Conservation (phyloP, 2,329 filamentous ascomycete species). For the Pseudohalonectria lignicola region DNA sequence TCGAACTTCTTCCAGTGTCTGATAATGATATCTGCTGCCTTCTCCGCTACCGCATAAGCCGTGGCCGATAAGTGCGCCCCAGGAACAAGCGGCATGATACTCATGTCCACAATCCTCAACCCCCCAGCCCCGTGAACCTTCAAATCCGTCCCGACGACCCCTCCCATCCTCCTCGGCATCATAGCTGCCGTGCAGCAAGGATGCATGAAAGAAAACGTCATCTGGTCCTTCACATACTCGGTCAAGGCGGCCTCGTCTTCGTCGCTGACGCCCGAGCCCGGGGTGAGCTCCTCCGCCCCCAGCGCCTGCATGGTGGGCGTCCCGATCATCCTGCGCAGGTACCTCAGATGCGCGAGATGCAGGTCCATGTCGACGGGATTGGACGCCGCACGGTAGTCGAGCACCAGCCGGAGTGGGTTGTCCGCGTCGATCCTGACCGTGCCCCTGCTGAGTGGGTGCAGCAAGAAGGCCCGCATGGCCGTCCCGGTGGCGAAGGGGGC, state of each 20-base stretch:
- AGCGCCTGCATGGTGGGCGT: slow-evolving; percentile 3
- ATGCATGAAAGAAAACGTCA: slow-evolving; percentile 5
- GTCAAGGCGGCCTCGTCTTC: not conserved
- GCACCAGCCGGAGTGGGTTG: slow-evolving; percentile 3
- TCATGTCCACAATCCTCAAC: not conserved
- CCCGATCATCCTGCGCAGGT: slow-evolving; percentile 1
- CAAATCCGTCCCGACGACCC: not conserved
- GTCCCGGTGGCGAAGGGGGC: slow-evolving; percentile 5
- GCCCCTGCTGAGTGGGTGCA: slow-evolving; percentile 5
- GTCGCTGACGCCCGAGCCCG: slow-evolving; percentile 1
- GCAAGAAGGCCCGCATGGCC: not conserved
- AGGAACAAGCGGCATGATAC: not conserved
- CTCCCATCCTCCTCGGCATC: slow-evolving; percentile 9
- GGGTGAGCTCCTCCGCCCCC: slow-evolving; percentile 4
- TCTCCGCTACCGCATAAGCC: not conserved
- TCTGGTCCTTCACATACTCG: slow-evolving; percentile 2
- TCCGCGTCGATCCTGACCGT: slow-evolving; percentile 1
- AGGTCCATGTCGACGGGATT: slow-evolving; percentile 6
- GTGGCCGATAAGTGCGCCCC: not conserved
- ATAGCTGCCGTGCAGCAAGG: slow-evolving; percentile 12
- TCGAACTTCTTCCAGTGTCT: too few species aligned
- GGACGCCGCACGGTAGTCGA: slow-evolving; percentile 4
- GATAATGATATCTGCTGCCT: too few species aligned
- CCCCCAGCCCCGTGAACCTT: not conserved
- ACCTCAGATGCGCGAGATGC: not conserved